Evolutionary conservation across 176 grass and related monocot species (phyloP).

Genomic region (Calamus simplicifolius): DNA sequence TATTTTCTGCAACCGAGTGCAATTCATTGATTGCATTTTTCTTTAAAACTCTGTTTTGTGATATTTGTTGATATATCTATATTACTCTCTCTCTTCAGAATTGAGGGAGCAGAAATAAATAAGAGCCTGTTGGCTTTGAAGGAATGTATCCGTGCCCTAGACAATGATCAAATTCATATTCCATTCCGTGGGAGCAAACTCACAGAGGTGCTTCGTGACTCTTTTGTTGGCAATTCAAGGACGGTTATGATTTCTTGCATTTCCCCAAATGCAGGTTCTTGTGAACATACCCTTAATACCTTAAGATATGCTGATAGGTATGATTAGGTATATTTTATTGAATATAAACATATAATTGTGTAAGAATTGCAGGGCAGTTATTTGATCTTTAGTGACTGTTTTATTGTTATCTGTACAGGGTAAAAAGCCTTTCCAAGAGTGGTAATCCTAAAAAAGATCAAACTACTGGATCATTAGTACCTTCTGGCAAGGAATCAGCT

Average conservation of each 20-base stretch:
- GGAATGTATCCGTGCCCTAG: conserved; percentile 74
- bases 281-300: conserved; percentile 64
- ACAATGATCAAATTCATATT: conserved; percentile 81
- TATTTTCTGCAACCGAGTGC: background rate
- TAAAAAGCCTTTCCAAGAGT: conserved; percentile 40
- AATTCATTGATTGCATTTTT: no score
- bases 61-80: background rate
- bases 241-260: conserved; percentile 82
- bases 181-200: conserved; percentile 83
- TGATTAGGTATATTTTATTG: background rate
- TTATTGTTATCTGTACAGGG: conserved; percentile 28
- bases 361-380: no score
- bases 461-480: conserved; percentile 4
- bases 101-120: conserved; percentile 54
- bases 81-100: conserved; percentile 15
- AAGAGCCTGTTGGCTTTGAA: conserved; percentile 78
- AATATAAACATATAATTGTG: no score
- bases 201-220: conserved; percentile 77
- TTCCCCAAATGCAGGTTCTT: conserved; percentile 61
- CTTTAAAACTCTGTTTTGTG: background rate
- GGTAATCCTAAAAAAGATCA: conserved; percentile 33
- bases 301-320: conserved; percentile 60
- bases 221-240: conserved; percentile 63
- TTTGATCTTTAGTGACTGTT: no score
- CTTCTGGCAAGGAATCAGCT: conserved; percentile 9